Base-by-base conservation (phyloP, 805 yeast genomes). In the Millerago galiae region DNA sequence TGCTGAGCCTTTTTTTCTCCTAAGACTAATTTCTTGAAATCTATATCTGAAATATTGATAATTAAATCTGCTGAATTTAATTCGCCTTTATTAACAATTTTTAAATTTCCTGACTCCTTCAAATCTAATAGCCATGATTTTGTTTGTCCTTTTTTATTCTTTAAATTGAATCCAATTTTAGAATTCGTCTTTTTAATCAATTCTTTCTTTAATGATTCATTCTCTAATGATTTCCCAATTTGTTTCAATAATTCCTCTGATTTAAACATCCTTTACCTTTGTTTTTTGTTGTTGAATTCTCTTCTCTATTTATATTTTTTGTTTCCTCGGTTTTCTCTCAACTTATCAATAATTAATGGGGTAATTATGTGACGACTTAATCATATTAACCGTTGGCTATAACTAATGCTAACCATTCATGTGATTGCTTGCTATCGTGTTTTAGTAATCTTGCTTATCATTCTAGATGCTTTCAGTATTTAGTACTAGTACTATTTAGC, bases 1-100 rank as follows among this genome's bases (percentile, higher is more conserved):
- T 79, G 81, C 66, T 87, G 95, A 37, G 95, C 87, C 62, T 81
- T 82, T 50, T 88, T 79, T 71, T 85, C 83, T 48, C 95, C 95
- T 47, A 70, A 67, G 41, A 83, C 83, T 52, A 87, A 74, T 60
- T 74, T 78, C 53, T 73, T 80, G 54, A 87, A 79, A 61, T 83
- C 84, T 43, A 74, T 72, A 56, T 86, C 95, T 46, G 66, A 68
- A 52, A 84, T 67, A 52, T 72, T 66, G 59, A 86, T 76, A 43
- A 72, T 79, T 52, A 86, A 79, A 53, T 86, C 95, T 14, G 78
- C 67, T 46, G 58, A 61, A 35, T 50, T 56, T 43, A 72, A 66
- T 59, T 76, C 74, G 41, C 69, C 62, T 26, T 71, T 72, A 35
- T 70, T 74, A 32, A 71, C 48, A 10, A 65, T 52, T 2, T 40